A percentile compares a stretch with the other conserved stretches of the same genome.
Evolutionary conservation across 805 yeast species (phyloP).

Genomic region (Osmozyma mogii): DNA sequence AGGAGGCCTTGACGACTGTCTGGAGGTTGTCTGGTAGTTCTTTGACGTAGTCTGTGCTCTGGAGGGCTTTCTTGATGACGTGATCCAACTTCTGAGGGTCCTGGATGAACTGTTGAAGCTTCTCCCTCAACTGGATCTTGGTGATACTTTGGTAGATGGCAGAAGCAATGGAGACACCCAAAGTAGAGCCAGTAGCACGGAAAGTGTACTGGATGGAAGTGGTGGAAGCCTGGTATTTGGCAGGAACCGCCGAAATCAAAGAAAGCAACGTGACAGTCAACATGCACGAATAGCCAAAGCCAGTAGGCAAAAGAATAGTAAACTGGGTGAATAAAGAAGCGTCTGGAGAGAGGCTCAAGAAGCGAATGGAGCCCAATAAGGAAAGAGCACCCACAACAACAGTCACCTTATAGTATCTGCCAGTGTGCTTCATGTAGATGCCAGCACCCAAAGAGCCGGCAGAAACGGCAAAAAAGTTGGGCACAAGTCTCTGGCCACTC

Average conservation of each 20-base stretch:
- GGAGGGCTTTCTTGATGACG: slow-evolving; percentile 46
- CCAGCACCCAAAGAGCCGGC: slow-evolving; percentile 64
- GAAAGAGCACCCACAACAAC: slow-evolving; percentile 35
- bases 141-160: slow-evolving; percentile 55
- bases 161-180: slow-evolving; percentile 67
- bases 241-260: slow-evolving; percentile 67
- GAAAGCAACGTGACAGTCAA: slow-evolving; percentile 69
- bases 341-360: slow-evolving; percentile 23
- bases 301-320: slow-evolving; percentile 42
- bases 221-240: slow-evolving; percentile 68
- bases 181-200: slow-evolving; percentile 78
- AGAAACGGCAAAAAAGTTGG: slow-evolving; percentile 64
- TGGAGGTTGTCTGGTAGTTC: slow-evolving; percentile 48
- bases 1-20: slow-evolving; percentile 40
- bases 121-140: slow-evolving; percentile 20
- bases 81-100: slow-evolving; percentile 27
- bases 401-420: slow-evolving; percentile 48
- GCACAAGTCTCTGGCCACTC: slow-evolving; percentile 51
- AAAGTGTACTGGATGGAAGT: slow-evolving; percentile 88
- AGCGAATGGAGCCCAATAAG: slow-evolving; percentile 37
- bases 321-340: slow-evolving; percentile 33
- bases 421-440: slow-evolving; percentile 56
- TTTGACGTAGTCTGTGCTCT: slow-evolving; percentile 46
- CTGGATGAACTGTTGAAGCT: slow-evolving; percentile 5
- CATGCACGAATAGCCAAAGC: slow-evolving; percentile 59